Evolutionary conservation across 495 filamentous ascomycete species (phyloP), one percentile per base, ranked within the genome.

Genomic region (Penicillium macrosclerotiorum): DNA sequence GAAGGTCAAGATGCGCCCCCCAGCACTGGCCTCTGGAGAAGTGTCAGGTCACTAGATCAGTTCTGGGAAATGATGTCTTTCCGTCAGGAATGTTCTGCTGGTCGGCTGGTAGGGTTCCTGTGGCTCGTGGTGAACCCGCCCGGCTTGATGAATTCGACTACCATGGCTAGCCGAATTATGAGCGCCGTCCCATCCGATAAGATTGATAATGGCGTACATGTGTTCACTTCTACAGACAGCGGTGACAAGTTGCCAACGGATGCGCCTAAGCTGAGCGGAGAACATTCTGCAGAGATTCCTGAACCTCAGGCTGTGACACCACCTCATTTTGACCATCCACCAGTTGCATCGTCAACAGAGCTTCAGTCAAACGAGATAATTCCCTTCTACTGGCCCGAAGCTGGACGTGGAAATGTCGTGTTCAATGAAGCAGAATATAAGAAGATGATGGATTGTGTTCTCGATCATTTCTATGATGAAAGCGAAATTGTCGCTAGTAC

Each of bases 41-140:
- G 84, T 52, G 84, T 96, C 13, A 81, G 72, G 52, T 85, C 84
- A 0, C 64, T 97, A 23, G 89, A 91, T 23, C 84, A 92, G 52
- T 99, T 99, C 64, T 99, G 93, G 93, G 93, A 99, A 44, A 84
- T 93, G 80, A 97, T 99, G 93, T 85, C 90, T 11, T 96, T 89
- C 59, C 75, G 93, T 22, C 93, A 97, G 61, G 93, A 99, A 63
- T 99, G 93, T 59, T 92, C 90, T 18, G 84, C 89, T 11, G 93
- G 93, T 3, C 74, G 90, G 16, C 64, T 95, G 42, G 94, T 96
- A 0, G 94, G 93, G 1, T 99, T 99, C 57, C 71, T 97, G 8
- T 99, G 93, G 93, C 64, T 95, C 20, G 82, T 96, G 8, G 85
- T 96, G 44, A 85, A 54, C 50, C 79, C 82, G 32, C 63, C 57